phyloP scores from a whole-genome alignment of 352 stramenopile genomes.

The Phytophthora aleatoria region DNA sequence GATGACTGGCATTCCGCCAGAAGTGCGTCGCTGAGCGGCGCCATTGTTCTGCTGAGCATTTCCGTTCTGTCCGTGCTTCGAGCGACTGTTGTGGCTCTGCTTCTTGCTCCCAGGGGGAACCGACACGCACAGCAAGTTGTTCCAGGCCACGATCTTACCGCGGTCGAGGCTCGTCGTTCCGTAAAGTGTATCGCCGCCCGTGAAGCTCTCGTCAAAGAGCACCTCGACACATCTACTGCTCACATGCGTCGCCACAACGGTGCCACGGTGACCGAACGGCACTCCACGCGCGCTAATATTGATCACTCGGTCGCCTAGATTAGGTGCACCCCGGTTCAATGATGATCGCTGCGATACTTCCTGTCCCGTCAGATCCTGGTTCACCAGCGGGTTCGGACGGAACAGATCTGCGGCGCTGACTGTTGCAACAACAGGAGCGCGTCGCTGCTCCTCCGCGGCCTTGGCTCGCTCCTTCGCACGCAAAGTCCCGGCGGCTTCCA shows the following conservation, averaged over 20 bases:
- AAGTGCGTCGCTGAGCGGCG: slow-evolving; percentile 16
- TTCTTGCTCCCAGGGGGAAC: slow-evolving; percentile 43
- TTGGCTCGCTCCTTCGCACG: slow-evolving; percentile 70
- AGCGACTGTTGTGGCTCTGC: slow-evolving; percentile 16
- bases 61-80: slow-evolving; percentile 21
- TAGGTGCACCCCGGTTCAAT: slow-evolving; percentile 74
- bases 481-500: slow-evolving; percentile 85
- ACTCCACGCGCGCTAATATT: slow-evolving; percentile 96
- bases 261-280: slow-evolving; percentile 97
- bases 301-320: slow-evolving; percentile 96
- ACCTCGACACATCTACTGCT: slow-evolving; percentile 97
- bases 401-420: slow-evolving; percentile 67
- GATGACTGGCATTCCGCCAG: slow-evolving; percentile 19
- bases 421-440: slow-evolving; percentile 46
- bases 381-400: slow-evolving; percentile 73
- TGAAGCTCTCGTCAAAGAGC: slow-evolving; percentile 97
- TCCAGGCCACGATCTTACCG: slow-evolving; percentile 96
- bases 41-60: slow-evolving; percentile 17
- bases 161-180: slow-evolving; percentile 94
- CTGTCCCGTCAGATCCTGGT: slow-evolving; percentile 79
- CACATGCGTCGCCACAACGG: slow-evolving; percentile 97
- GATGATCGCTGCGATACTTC: slow-evolving; percentile 64
- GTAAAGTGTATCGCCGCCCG: slow-evolving; percentile 95
- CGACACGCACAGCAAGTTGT: slow-evolving; percentile 79
- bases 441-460: slow-evolving; percentile 37